Conservation (phyloP, 1,284 basidiomycete species). For the Stygiomarasmius scandens region DNA sequence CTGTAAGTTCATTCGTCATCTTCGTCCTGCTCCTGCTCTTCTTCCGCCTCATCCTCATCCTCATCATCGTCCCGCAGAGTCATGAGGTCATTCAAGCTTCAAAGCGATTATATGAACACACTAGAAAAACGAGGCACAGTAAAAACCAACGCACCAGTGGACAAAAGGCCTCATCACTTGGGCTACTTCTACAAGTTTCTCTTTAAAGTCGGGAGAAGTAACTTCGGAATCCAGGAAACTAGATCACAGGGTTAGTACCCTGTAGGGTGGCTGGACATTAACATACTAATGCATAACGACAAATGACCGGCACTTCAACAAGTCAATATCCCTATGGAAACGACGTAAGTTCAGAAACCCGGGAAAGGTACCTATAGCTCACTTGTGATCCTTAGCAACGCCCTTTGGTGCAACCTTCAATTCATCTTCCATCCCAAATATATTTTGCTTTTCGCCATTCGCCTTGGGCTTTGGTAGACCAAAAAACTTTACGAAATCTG, state of each 20-base stretch:
- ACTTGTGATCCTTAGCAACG: constrained; percentile 80
- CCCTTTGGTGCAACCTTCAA: constrained; percentile 89
- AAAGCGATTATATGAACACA: too few relatives aligned
- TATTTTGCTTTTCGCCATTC: constrained; percentile 65
- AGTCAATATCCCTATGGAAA: constrained; percentile 77
- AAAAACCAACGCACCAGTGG: constrained; percentile 62
- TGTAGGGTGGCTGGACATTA: background rate
- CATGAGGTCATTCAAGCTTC: too few relatives aligned
- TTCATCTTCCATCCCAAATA: constrained; percentile 83
- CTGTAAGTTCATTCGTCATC: too few relatives aligned
- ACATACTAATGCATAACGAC: constrained; percentile 70
- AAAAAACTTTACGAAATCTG: constrained; percentile 73
- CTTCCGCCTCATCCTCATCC: too few relatives aligned
- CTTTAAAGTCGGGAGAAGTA: constrained; percentile 64
- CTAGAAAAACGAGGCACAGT: too few relatives aligned
- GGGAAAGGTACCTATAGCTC: too few relatives aligned
- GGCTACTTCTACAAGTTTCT: constrained; percentile 59
- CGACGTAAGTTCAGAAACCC: too few relatives aligned
- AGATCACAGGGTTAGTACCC: background rate
- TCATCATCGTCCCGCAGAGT: too few relatives aligned
- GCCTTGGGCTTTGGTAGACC: constrained; percentile 67
- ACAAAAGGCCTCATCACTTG: constrained; percentile 75
- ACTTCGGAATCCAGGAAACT: constrained; percentile 84
- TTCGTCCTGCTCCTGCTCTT: too few relatives aligned
- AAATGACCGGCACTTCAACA: constrained; percentile 83